phyloP scores from a whole-genome alignment of 306 rosid genomes.

The Sechiopsis laciniata region DNA sequence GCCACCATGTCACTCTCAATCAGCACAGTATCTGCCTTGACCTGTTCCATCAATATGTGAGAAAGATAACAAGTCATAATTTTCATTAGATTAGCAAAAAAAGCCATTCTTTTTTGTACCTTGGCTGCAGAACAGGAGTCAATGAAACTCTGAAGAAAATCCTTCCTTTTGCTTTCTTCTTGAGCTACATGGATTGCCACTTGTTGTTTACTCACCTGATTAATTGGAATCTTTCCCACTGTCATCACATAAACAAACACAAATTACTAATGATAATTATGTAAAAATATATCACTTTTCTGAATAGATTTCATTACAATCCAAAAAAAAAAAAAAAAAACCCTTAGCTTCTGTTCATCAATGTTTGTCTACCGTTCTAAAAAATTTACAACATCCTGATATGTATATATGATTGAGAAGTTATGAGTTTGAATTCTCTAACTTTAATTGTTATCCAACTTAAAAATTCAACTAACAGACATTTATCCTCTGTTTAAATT shows the following conservation, averaged over 20 bases:
- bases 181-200: constrained; percentile 56
- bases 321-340: neutral
- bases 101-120: constrained; percentile 29
- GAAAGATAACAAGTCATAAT: neutral
- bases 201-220: constrained; percentile 61
- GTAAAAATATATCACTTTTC: neutral
- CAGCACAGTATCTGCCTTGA: constrained; percentile 55
- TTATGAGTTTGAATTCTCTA: too few relatives aligned
- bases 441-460: too few relatives aligned
- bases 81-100: neutral
- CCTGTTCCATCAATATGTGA: constrained; percentile 34
- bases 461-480: too few relatives aligned
- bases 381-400: too few relatives aligned
- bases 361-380: too few relatives aligned
- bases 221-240: constrained; percentile 81
- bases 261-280: constrained; percentile 1
- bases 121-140: constrained; percentile 49
- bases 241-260: constrained; percentile 21
- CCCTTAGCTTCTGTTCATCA: too few relatives aligned
- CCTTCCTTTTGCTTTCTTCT: constrained; percentile 64
- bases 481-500: too few relatives aligned
- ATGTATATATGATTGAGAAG: too few relatives aligned
- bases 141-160: constrained; percentile 54
- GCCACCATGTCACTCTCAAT: constrained; percentile 59
- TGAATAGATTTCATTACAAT: neutral